These are phyloP conservation scores for Chaetomium sp. DNA, from an alignment of 2,329 filamentous ascomycete species.

Conservation along the genomic window DNA sequence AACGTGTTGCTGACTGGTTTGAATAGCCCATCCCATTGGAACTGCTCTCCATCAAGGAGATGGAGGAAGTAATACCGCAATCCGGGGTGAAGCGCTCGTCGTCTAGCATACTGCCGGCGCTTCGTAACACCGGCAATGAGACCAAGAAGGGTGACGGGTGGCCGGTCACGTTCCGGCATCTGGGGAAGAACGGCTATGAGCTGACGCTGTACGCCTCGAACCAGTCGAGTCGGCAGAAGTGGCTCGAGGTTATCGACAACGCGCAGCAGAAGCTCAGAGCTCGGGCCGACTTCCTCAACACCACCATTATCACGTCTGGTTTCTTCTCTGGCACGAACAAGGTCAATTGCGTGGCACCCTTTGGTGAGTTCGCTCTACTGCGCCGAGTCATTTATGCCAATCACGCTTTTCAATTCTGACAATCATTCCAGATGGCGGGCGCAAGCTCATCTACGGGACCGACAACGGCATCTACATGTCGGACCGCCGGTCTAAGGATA, in stretches of 20 bases:
- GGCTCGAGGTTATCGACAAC: constrained; percentile 90
- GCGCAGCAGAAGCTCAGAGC: constrained; percentile 83
- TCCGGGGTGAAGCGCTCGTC: constrained; percentile 80
- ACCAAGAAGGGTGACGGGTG: constrained; percentile 68
- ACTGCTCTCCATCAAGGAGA: constrained; percentile 85
- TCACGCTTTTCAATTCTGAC: constrained; percentile 23
- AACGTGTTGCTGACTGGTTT: constrained; percentile 19
- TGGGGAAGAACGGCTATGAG: constrained; percentile 94
- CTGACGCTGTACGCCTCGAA: constrained; percentile 82
- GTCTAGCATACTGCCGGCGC: constrained; percentile 66
- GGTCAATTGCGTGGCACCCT: constrained; percentile 91
- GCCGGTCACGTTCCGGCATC: constrained; percentile 92
- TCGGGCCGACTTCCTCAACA: constrained; percentile 86
- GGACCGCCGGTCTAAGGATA: constrained; percentile 82
- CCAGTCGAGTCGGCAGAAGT: constrained; percentile 83
- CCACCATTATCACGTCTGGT: constrained; percentile 51
- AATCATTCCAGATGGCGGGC: constrained; percentile 67
- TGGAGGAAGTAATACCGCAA: constrained; percentile 89
- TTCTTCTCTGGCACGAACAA: constrained; percentile 65
- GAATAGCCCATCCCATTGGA: constrained; percentile 82
- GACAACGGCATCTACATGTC: constrained; percentile 90
- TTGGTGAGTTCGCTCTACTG: constrained; percentile 51
- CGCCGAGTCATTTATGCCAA: not conserved
- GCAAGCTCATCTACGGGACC: constrained; percentile 90
- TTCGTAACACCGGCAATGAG: constrained; percentile 41